phyloP scores from a whole-genome alignment of 768 basidiomycete species.

The Boletus speciosus region DNA sequence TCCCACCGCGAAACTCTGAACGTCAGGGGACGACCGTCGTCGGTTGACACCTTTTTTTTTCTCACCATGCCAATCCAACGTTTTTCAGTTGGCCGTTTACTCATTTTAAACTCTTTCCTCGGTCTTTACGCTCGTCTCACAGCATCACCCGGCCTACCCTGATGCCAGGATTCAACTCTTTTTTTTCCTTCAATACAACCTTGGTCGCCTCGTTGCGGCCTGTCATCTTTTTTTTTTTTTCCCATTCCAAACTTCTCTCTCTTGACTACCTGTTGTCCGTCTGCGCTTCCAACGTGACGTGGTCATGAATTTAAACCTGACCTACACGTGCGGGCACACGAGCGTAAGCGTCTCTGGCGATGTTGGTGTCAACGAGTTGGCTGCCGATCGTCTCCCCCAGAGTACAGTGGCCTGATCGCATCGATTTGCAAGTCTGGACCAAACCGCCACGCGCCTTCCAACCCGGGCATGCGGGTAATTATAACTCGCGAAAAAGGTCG shows the following conservation, averaged over 20 bases:
- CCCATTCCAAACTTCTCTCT: neutral
- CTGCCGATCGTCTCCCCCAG: neutral
- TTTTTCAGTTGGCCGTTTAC: constrained; percentile 17
- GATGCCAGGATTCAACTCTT: neutral
- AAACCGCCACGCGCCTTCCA: constrained; percentile 8
- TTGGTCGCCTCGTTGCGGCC: constrained; percentile 21
- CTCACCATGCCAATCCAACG: constrained; percentile 23
- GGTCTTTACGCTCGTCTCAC: constrained; percentile 4
- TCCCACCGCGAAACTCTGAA: no score
- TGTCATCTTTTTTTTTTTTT: neutral
- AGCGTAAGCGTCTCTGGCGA: neutral
- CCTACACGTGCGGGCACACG: neutral
- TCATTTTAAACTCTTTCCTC: constrained; percentile 10
- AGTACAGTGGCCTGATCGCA: neutral
- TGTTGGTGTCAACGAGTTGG: neutral
- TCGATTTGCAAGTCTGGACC: constrained; percentile 3
- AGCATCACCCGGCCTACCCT: neutral
- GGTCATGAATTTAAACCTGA: neutral
- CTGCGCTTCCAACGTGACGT: neutral
- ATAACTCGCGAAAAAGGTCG: neutral
- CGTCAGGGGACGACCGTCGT: no score
- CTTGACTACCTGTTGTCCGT: constrained; percentile 2
- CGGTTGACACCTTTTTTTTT: neutral
- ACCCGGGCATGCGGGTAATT: neutral
- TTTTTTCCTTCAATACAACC: neutral